These are phyloP conservation scores for Mortierella sp. DNA, from an alignment of 371 early-diverging fungal species.

Conservation along the genomic window DNA sequence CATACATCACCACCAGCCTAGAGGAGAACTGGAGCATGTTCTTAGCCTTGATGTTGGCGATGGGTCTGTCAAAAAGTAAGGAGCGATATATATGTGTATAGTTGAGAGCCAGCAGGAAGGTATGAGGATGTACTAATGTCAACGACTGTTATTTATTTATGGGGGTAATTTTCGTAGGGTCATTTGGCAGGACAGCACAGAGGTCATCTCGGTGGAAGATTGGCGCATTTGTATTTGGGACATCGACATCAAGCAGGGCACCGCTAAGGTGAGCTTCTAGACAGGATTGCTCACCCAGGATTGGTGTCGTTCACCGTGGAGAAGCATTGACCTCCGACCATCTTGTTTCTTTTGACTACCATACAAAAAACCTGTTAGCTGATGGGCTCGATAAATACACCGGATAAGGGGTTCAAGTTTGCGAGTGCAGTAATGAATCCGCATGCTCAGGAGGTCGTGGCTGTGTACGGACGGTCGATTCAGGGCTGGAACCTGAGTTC, in stretches of 20 bases:
- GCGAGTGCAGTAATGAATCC: conserved; percentile 83
- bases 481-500: conserved; percentile 82
- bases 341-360: neutral
- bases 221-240: conserved; percentile 56
- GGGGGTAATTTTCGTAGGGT: conserved; percentile 23
- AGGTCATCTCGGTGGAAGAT: conserved; percentile 55
- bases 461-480: conserved; percentile 70
- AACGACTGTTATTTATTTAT: neutral
- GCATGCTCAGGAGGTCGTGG: conserved; percentile 69
- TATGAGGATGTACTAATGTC: neutral
- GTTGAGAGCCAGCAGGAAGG: too few species aligned
- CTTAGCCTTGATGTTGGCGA: conserved; percentile 48
- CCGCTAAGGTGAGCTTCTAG: conserved; percentile 26
- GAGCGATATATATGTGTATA: neutral
- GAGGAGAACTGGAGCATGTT: conserved; percentile 52
- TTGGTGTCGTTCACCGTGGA: neutral
- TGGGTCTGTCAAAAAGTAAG: conserved; percentile 53
- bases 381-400: conserved; percentile 38
- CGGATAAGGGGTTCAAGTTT: conserved; percentile 57
- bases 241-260: conserved; percentile 48
- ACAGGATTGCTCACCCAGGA: neutral
- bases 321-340: neutral
- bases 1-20: conserved; percentile 36
- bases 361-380: conserved; percentile 23
- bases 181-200: conserved; percentile 55